Percentiles rank a stretch among this genome's conserved stretches.
Evolutionary conservation across 192 early-diverging fungal genomes (phyloP).

Genomic region (Coemansia sp.): DNA sequence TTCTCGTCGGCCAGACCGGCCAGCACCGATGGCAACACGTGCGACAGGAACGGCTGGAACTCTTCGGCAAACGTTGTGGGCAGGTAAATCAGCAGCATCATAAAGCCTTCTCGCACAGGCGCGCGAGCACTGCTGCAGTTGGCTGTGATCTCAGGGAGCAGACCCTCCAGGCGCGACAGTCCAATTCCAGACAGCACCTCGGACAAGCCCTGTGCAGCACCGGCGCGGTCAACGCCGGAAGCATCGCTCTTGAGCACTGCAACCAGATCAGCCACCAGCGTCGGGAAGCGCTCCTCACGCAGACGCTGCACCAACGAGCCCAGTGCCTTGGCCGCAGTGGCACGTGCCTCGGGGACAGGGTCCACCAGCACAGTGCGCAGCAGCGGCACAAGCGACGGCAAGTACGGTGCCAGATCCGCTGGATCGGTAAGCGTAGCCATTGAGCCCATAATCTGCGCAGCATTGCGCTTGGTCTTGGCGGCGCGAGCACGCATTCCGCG

Average conservation of each 20-base stretch:
- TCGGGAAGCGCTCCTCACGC: constrained; percentile 92
- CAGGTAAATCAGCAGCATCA: constrained; percentile 91
- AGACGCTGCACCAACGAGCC: constrained; percentile 89
- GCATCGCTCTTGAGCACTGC: constrained; percentile 84
- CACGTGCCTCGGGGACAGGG: constrained; percentile 94
- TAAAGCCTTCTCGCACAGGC: constrained; percentile 94
- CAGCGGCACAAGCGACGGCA: constrained; percentile 75
- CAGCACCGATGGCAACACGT: constrained; percentile 85
- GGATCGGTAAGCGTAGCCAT: constrained; percentile 94
- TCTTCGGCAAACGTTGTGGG: constrained; percentile 89
- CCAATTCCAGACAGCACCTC: constrained; percentile 92
- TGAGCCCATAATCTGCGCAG: constrained; percentile 97
- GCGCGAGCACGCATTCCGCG: constrained; percentile 86
- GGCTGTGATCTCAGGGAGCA: constrained; percentile 87
- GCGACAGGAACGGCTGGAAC: constrained; percentile 89
- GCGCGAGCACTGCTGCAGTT: constrained; percentile 68
- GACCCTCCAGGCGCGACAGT: constrained; percentile 73
- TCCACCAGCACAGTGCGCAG: constrained; percentile 90
- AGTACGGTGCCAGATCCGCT: constrained; percentile 89
- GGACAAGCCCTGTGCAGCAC: constrained; percentile 94
- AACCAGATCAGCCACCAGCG: constrained; percentile 81
- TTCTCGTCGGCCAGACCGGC: constrained; percentile 92
- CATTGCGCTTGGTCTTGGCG: constrained; percentile 89
- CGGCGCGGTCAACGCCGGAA: constrained; percentile 89
- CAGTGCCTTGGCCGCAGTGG: constrained; percentile 88